Conservation (phyloP, 2,329 filamentous ascomycete genomes). For the Colletotrichum chrysophilum region DNA sequence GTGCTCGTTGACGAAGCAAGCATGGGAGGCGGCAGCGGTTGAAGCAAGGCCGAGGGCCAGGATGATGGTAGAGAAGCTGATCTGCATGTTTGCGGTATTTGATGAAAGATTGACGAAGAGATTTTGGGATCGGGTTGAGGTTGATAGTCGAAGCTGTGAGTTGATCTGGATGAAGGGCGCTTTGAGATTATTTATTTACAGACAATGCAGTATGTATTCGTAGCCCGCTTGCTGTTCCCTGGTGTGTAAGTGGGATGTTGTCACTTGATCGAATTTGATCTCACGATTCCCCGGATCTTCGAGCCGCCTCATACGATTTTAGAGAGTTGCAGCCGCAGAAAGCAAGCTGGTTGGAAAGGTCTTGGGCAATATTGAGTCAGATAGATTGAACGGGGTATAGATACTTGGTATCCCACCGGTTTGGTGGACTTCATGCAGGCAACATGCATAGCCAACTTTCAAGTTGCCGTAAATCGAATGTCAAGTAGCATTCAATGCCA, state of each 20-base stretch:
- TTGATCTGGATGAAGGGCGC: background rate
- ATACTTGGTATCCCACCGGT: background rate
- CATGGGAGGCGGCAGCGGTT: background rate
- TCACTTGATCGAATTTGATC: background rate
- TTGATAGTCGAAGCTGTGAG: background rate
- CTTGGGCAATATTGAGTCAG: background rate
- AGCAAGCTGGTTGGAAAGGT: background rate
- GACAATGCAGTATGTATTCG: background rate
- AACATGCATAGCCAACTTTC: background rate
- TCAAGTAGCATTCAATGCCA: fast-evolving
- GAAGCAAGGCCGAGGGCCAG: background rate
- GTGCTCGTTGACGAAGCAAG: background rate
- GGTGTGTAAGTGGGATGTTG: background rate
- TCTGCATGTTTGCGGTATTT: background rate
- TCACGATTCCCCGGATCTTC: background rate
- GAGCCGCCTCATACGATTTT: background rate
- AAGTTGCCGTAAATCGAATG: background rate
- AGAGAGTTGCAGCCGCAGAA: background rate
- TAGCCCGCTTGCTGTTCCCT: background rate
- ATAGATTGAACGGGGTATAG: background rate
- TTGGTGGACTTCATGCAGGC: background rate
- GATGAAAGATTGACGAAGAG: background rate
- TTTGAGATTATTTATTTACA: background rate
- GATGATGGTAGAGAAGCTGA: background rate
- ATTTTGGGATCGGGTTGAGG: fast-evolving